Evolutionary conservation across 176 grass and related monocot genomes (phyloP).

Genomic region (Musa schizocarpa): DNA sequence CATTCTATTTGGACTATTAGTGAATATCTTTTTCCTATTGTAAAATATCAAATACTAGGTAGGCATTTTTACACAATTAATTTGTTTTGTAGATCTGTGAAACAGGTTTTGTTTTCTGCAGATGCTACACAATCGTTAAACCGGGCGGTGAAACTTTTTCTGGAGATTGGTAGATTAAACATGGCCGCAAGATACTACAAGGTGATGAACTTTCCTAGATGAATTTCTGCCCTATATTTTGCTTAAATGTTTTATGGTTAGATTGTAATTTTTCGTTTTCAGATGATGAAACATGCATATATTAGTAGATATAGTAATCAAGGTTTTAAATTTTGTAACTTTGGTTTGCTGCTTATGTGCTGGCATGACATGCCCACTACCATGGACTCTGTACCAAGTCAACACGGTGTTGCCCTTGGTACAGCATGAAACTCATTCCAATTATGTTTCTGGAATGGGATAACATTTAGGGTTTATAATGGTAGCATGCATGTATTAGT

Average conservation of each 20-base stretch:
- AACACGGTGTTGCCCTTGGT: too few species aligned
- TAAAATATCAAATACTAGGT: not conserved
- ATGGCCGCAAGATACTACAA: conserved; percentile 99
- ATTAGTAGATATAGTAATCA: too few species aligned
- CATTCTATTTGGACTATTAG: too few species aligned
- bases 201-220: conserved; percentile 24
- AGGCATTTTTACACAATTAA: not conserved
- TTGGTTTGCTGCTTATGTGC: too few species aligned
- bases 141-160: conserved; percentile 73
- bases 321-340: too few species aligned
- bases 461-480: too few species aligned
- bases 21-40: not conserved
- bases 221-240: conserved; percentile 2
- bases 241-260: not conserved
- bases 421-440: too few species aligned
- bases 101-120: conserved; percentile 22
- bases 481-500: not conserved
- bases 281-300: too few species aligned
- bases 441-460: too few species aligned
- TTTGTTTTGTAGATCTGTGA: not conserved
- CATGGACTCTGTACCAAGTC: too few species aligned
- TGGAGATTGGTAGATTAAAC: conserved; percentile 96
- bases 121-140: conserved; percentile 74
- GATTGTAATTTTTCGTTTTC: too few species aligned
- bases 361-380: too few species aligned